Conservation (phyloP, 495 filamentous ascomycete genomes). For the Hypoxylon intermedium region DNA sequence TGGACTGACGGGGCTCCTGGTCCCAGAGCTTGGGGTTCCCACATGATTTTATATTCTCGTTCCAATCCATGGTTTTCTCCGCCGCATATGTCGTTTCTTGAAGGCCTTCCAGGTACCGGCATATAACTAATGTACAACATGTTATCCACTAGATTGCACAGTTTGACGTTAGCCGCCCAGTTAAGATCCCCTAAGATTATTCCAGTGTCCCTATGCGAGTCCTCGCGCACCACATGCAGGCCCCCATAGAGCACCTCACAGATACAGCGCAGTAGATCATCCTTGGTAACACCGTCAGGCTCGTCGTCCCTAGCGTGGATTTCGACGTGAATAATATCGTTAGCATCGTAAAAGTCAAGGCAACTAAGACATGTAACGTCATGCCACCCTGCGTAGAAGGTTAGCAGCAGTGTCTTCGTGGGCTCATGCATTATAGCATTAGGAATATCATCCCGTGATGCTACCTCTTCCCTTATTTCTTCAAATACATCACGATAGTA, state of each 20-base stretch:
- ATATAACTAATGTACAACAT: conserved; percentile 14
- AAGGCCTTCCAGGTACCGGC: neutral
- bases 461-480: neutral
- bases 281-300: conserved; percentile 15
- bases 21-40: neutral
- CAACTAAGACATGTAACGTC: conserved; percentile 1
- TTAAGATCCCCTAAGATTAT: neutral
- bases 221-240: neutral
- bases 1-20: neutral
- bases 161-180: neutral
- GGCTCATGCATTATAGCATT: conserved; percentile 11
- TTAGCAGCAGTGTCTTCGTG: neutral
- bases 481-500: conserved; percentile 3
- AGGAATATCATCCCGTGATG: conserved; percentile 7
- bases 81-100: too few relatives aligned
- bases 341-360: neutral
- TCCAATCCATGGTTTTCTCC: too few relatives aligned
- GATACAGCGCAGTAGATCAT: conserved; percentile 4
- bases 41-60: conserved; percentile 1
- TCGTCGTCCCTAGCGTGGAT: conserved; percentile 5
- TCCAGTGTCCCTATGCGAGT: neutral
- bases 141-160: conserved; percentile 1
- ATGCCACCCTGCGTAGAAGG: conserved; percentile 5
- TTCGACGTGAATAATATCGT: conserved; percentile 7
- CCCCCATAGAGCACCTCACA: conserved; percentile 7